These are phyloP conservation scores for Dactylellina sp. DNA, from an alignment of 2,329 filamentous ascomycete species.

Conservation along the genomic window DNA sequence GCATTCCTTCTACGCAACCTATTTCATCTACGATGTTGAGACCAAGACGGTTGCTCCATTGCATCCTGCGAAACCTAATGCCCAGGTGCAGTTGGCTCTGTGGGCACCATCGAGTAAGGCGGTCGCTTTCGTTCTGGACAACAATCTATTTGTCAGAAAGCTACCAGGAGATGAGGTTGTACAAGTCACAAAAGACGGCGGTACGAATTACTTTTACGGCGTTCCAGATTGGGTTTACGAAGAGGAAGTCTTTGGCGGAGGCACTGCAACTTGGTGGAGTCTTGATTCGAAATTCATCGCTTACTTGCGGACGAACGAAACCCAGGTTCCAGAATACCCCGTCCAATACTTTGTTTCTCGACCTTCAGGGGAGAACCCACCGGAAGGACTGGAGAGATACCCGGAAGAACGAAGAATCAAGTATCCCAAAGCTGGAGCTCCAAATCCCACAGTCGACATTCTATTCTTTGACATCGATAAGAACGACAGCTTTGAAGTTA, in stretches of 20 bases:
- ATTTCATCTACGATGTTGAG: slow-evolving; percentile 92
- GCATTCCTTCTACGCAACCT: slow-evolving; percentile 85
- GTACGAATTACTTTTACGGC: slow-evolving; percentile 90
- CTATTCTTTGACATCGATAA: slow-evolving; percentile 87
- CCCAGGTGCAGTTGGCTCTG: slow-evolving; percentile 81
- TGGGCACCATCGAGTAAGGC: slow-evolving; percentile 91
- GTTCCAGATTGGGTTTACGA: slow-evolving; percentile 98
- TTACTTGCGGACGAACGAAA: slow-evolving; percentile 94
- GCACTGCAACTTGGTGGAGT: slow-evolving; percentile 95
- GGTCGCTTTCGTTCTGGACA: slow-evolving; percentile 87
- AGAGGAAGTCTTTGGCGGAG: slow-evolving; percentile 81
- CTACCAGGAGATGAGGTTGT: slow-evolving; percentile 72
- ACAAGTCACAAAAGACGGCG: slow-evolving; percentile 87
- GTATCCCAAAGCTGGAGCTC: slow-evolving; percentile 94
- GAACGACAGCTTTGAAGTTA: slow-evolving; percentile 81
- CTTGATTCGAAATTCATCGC: slow-evolving; percentile 88
- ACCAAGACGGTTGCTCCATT: slow-evolving; percentile 81
- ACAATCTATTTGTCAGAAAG: slow-evolving; percentile 87
- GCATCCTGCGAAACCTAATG: slow-evolving; percentile 74
- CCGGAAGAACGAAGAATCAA: slow-evolving; percentile 93
- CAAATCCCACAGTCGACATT: slow-evolving; percentile 89
- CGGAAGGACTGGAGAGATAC: slow-evolving; percentile 82
- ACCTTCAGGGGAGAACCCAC: slow-evolving; percentile 78
- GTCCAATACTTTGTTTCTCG: slow-evolving; percentile 92
- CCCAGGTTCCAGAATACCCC: slow-evolving; percentile 87